Evolutionary conservation across 2,329 filamentous ascomycete genomes (phyloP), one percentile per base, ranked within the genome.

Genomic region (Cladophialophora psammophila): DNA sequence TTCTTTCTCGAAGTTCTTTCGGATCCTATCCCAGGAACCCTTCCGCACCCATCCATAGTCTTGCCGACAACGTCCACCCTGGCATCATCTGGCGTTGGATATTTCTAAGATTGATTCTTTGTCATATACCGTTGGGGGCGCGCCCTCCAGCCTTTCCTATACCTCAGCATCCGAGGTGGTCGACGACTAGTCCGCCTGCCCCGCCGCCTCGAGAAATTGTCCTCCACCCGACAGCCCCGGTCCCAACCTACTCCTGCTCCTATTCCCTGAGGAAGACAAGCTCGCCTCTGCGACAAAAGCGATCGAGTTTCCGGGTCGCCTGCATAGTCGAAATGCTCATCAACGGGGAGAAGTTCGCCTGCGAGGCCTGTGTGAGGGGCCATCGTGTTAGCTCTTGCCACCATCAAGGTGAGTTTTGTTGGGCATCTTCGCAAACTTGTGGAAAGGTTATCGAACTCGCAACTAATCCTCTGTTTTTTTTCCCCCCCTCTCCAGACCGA

Each of bases 331-430:
- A 56, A 7, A 94, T 94, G 91, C 86, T 94, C 79, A 91, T 94
- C 80, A 90, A 97, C 86, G 94, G 94, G 81, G 93, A 97, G 85
- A 98, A 98, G 85, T 98, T 88, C 85, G 94, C 94, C 82, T 98
- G 94, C 86, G 92, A 96, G 84, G 94, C 94, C 83, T 99, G 95
- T 84, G 93, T 99, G 79, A 91, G 95, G 81, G 95, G 95, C 78
- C 95, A 99, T 84, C 92, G 95, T 79, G 95, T 99, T 78, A 98
- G 94, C 90, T 97, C 95, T 79, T 99, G 95, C 85, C 93, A 94
- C 80, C 95, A 99, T 81, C 87, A 88, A 80, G 93, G 94, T 97
- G 88, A 85, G 91, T 86, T 12, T 18, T 48, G 18, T 18, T 31
- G 70, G 74, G 76, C 65, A 74, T 64, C 57, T 55, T 69, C 55